A percentile compares a stretch with the other conserved stretches of the same genome.
These are phyloP conservation scores for Boletus mariae DNA, from an alignment of 1,284 basidiomycete species.

Conservation along the genomic window DNA sequence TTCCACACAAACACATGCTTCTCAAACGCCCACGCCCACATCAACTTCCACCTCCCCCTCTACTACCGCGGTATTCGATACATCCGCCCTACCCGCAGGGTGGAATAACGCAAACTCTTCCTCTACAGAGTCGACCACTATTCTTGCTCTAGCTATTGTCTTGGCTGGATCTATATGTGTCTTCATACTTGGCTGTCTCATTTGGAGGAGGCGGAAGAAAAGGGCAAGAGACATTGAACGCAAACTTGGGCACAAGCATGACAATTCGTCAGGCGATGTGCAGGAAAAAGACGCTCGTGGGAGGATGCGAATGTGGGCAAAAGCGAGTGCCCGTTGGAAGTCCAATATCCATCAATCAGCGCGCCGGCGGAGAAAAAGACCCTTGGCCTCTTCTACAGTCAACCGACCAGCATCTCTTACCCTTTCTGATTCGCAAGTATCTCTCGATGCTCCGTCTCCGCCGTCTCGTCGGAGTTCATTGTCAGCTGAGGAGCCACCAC, in stretches of 20 bases:
- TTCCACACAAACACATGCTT: slow-evolving; percentile 16
- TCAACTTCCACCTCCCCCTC: slow-evolving; percentile 4
- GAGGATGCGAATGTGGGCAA: slow-evolving; percentile 58
- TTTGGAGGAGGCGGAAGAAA: slow-evolving; percentile 51
- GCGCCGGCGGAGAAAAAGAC: slow-evolving; percentile 50
- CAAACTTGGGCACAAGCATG: slow-evolving; percentile 17
- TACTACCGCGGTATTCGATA: slow-evolving; percentile 29
- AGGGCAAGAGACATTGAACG: slow-evolving; percentile 29
- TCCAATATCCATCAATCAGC: slow-evolving; percentile 53
- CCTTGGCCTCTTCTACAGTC: slow-evolving; percentile 19
- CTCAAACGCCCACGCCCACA: slow-evolving; percentile 12
- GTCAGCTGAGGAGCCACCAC: background rate
- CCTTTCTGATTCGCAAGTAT: slow-evolving; percentile 6
- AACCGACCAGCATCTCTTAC: slow-evolving; percentile 24
- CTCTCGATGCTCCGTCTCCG: background rate
- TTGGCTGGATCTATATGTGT: slow-evolving; percentile 54
- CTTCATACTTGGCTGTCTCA: slow-evolving; percentile 52
- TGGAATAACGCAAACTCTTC: slow-evolving; percentile 40
- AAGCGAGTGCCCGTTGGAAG: slow-evolving; percentile 62
- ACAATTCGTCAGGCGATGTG: slow-evolving; percentile 28
- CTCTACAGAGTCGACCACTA: slow-evolving; percentile 42
- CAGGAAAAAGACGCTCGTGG: slow-evolving; percentile 43
- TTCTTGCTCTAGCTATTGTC: slow-evolving; percentile 57
- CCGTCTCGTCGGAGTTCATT: slow-evolving; percentile 17
- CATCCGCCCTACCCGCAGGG: slow-evolving; percentile 49